Evolutionary conservation across 2,329 filamentous ascomycete genomes (phyloP).

Genomic region (Chaetothyriales sp.): DNA sequence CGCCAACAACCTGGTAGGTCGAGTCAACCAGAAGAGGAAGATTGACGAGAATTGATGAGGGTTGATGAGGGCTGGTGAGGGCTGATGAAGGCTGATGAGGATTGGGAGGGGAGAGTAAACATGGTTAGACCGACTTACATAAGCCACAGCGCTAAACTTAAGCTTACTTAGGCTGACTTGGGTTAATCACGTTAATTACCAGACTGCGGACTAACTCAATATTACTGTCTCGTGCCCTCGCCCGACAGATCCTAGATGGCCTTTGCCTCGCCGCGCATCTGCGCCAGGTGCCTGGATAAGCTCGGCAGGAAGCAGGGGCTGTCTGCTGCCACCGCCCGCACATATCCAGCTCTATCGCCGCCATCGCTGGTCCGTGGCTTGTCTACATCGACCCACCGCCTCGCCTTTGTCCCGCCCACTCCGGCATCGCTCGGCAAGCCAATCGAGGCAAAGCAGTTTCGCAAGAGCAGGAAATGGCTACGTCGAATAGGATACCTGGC

Average conservation of each 20-base stretch:
- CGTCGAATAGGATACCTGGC: conserved; percentile 54
- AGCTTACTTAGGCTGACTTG: too few relatives aligned
- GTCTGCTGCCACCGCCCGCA: conserved; percentile 1
- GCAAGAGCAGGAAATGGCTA: conserved; percentile 56
- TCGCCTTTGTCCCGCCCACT: conserved; percentile 54
- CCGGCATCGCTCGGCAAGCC: conserved; percentile 65
- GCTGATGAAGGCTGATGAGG: too few relatives aligned
- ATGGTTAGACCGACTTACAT: too few relatives aligned
- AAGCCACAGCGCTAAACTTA: too few relatives aligned
- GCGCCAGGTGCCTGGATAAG: conserved; percentile 10
- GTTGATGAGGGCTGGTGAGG: too few relatives aligned
- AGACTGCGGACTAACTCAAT: too few relatives aligned
- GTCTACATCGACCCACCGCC: conserved; percentile 19
- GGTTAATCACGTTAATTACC: too few relatives aligned
- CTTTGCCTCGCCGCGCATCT: conserved; percentile 11
- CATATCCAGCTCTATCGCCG: background rate
- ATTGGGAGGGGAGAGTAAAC: too few relatives aligned
- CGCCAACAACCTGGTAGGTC: background rate
- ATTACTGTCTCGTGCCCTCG: background rate
- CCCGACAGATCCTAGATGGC: conserved; percentile 3
- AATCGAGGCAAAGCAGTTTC: conserved; percentile 53
- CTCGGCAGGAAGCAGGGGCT: background rate
- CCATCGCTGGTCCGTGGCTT: conserved; percentile 7
- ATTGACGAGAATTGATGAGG: too few relatives aligned
- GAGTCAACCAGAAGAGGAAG: background rate